Evolutionary conservation across 495 filamentous ascomycete genomes (phyloP).

Genomic region (Mytilinidion resinicola): DNA sequence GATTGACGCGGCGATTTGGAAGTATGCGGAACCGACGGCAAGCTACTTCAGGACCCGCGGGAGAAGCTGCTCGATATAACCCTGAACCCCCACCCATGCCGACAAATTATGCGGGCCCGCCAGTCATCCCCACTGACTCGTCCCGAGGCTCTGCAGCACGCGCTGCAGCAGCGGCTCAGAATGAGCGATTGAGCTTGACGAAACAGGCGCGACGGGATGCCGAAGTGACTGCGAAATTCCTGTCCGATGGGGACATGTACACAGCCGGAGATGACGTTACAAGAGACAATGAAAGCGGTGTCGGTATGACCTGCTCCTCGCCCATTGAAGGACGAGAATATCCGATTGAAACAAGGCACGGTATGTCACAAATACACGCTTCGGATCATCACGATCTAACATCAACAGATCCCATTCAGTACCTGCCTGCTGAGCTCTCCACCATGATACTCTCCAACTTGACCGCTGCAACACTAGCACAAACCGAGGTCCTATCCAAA

Average conservation of each 20-base stretch:
- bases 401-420: conserved; percentile 55
- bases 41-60: conserved; percentile 23
- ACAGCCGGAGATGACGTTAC: conserved; percentile 11
- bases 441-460: conserved; percentile 66
- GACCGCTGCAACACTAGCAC: conserved; percentile 59
- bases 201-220: conserved; percentile 6
- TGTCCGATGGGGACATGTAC: neutral
- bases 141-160: conserved; percentile 20
- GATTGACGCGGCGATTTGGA: conserved; percentile 6
- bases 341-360: conserved; percentile 21
- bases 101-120: conserved; percentile 8
- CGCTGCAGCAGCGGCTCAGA: conserved; percentile 21
- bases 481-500: conserved; percentile 55
- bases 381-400: neutral
- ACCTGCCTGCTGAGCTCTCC: conserved; percentile 65
- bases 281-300: conserved; percentile 25
- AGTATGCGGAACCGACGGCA: conserved; percentile 17
- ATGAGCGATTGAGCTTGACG: conserved; percentile 6
- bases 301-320: conserved; percentile 20
- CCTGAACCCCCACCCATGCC: conserved; percentile 14
- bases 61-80: conserved; percentile 20
- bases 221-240: conserved; percentile 15
- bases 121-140: neutral
- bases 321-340: conserved; percentile 10
- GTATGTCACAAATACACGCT: neutral